A percentile compares a stretch with the other conserved stretches of the same genome.
phyloP scores from a whole-genome alignment of 2,329 filamentous ascomycete genomes.

The Cercospora sp. region DNA sequence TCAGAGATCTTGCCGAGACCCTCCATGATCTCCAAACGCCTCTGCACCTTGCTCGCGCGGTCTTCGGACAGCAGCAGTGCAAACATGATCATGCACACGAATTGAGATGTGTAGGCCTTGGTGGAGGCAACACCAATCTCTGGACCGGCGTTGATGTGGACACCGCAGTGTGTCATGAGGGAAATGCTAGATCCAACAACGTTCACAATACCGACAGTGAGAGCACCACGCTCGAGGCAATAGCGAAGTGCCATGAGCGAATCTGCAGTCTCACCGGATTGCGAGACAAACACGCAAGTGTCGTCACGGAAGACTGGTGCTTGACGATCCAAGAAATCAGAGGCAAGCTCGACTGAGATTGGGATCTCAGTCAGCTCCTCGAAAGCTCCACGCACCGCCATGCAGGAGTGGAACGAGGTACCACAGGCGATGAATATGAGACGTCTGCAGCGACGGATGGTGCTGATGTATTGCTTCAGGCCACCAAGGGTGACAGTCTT shows the following conservation, averaged over 20 bases:
- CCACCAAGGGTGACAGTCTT: conserved; percentile 95
- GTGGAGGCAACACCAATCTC: conserved; percentile 99
- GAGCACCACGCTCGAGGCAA: conserved; percentile 93
- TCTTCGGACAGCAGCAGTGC: conserved; percentile 95
- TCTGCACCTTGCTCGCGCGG: conserved; percentile 87
- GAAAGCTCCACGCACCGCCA: conserved; percentile 97
- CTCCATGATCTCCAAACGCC: conserved; percentile 94
- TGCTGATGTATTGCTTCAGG: conserved; percentile 91
- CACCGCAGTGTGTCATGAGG: conserved; percentile 97
- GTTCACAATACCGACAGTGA: conserved; percentile 98
- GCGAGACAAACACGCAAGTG: conserved; percentile 97
- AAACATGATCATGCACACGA: conserved; percentile 99
- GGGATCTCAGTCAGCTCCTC: conserved; percentile 98
- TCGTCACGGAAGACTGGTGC: conserved; percentile 99
- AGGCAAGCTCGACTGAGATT: conserved; percentile 93
- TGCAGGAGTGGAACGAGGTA: conserved; percentile 98
- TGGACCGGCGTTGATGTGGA: conserved; percentile 97
- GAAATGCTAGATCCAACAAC: conserved; percentile 98
- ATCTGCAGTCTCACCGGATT: conserved; percentile 97
- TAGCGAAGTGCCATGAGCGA: conserved; percentile 96
- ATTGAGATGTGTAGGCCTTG: conserved; percentile 99
- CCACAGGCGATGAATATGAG: conserved; percentile 99
- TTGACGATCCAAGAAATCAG: conserved; percentile 94
- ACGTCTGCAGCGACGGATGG: conserved; percentile 92
- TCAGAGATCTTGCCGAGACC: conserved; percentile 82